Evolutionary conservation across 768 basidiomycete species (phyloP).

Genomic region (Russula abietina): DNA sequence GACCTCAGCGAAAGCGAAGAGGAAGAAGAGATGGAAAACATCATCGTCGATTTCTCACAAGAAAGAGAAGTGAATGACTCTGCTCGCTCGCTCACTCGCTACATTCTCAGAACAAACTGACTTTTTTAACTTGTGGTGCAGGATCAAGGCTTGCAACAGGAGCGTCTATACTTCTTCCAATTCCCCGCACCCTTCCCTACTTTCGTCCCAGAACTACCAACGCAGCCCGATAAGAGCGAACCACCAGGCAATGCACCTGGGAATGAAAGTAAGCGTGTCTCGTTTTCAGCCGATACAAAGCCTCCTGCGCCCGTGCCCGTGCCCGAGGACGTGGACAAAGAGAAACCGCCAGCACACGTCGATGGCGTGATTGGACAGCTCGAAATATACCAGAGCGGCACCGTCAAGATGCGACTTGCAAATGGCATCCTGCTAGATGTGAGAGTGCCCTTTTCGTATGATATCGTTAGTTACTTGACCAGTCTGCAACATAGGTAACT

Average conservation of each 20-base stretch:
- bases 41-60: conserved; percentile 62
- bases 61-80: conserved; percentile 37
- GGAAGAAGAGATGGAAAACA: conserved; percentile 72
- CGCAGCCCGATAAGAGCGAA: conserved; percentile 28
- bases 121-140: conserved; percentile 27
- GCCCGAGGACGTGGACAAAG: conserved; percentile 28
- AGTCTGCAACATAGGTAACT: conserved; percentile 47
- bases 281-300: conserved; percentile 61
- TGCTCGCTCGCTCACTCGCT: no score
- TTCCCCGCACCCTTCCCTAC: conserved; percentile 82
- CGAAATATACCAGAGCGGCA: conserved; percentile 79
- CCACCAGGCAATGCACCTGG: conserved; percentile 19
- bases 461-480: not conserved
- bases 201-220: conserved; percentile 43
- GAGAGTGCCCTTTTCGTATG: conserved; percentile 32
- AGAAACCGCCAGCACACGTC: conserved; percentile 30
- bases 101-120: not conserved
- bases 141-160: conserved; percentile 50
- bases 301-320: conserved; percentile 35
- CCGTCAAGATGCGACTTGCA: conserved; percentile 77
- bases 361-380: conserved; percentile 82
- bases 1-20: conserved; percentile 72
- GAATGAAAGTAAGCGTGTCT: conserved; percentile 45
- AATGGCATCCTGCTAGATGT: conserved; percentile 84
- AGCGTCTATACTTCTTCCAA: conserved; percentile 82